Conservation (phyloP, 1,139 yeast genomes). For the Taiozyma onychis region DNA sequence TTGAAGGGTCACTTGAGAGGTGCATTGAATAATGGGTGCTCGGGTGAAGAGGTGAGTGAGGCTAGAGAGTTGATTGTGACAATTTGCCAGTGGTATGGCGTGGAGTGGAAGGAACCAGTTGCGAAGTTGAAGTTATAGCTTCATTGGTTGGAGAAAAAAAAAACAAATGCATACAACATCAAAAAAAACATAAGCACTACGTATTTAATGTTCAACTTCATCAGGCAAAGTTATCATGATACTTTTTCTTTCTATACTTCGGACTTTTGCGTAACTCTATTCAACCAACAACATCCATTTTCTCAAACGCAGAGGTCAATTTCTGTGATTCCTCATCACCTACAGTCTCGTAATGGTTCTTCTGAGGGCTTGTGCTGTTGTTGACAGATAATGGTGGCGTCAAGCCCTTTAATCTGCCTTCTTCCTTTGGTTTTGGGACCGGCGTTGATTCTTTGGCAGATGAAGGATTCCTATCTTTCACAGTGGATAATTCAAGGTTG, state of each 20-base stretch:
- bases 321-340: not conserved
- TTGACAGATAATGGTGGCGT: slow-evolving; percentile 10
- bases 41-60: slow-evolving; percentile 55
- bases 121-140: slow-evolving; percentile 7
- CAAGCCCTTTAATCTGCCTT: slow-evolving; percentile 7
- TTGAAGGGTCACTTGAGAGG: slow-evolving; percentile 87
- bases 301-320: slow-evolving; percentile 4
- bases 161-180: too few species aligned
- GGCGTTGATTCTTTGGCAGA: not conserved
- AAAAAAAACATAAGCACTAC: too few species aligned
- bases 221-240: not conserved
- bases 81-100: slow-evolving; percentile 72
- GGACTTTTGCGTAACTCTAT: not conserved
- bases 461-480: not conserved
- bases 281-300: slow-evolving; percentile 12
- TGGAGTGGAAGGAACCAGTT: slow-evolving; percentile 47
- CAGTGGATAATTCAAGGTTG: slow-evolving; percentile 1
- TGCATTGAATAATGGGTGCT: slow-evolving; percentile 74
- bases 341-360: slow-evolving; percentile 1
- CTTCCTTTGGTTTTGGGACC: not conserved
- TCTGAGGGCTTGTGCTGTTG: not conserved
- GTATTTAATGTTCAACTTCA: not conserved
- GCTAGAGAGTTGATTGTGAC: slow-evolving; percentile 59
- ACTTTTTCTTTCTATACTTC: not conserved
- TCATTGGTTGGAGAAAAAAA: too few species aligned